Evolutionary conservation across 2,329 filamentous ascomycete genomes (phyloP), one percentile per base, ranked within the genome.

Genomic region (Thielaviopsis punctulata): DNA sequence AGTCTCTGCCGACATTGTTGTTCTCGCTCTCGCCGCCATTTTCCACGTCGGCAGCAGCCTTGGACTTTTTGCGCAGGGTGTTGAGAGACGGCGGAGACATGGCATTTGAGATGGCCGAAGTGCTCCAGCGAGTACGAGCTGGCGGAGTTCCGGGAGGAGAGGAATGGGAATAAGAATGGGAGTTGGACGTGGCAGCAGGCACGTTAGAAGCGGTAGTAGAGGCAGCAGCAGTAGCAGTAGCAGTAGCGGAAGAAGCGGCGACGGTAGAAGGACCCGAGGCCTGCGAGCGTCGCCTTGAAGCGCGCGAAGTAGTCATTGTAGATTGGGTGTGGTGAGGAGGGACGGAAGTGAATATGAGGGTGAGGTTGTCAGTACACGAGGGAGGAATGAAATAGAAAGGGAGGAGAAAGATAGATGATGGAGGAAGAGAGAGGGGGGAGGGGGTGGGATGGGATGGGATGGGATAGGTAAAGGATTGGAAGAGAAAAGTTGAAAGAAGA

Each of bases 391-490:
- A 36, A 15, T 15, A 36, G 13, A 36, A 2, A n/a, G 27, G 15
- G 3, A 3, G 10, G 2, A 33, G 9, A 3, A 33, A 13, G 3
- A n/a, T 49, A 49, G 51, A 54, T 52, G 52, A 52, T 52, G 49
- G 50, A 59, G 51, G 55, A 56, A 59, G 58, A 58, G 56, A 51
- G 44, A 52, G 48, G 22, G 49, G 53, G 49, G 36, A 45, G 52
- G 47, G 46, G 48, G 45, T 41, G 15, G 19, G 36, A 36, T n/a
- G 19, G 33, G 33, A 46, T 44, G 33, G 45, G 46, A 45, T 15
- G 44, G 44, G 21, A 24, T 21, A 46, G 55, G 19, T 44, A 27
- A 36, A 30, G 52, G 36, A 44, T 39, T 53, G 39, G 33, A 24
- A 21, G 27, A 25, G 23, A 50, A 44, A 51, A 51, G 19, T 43